These are phyloP conservation scores for Pleurostoma richardsiae DNA, from an alignment of 2,329 filamentous ascomycete genomes.

Conservation along the genomic window DNA sequence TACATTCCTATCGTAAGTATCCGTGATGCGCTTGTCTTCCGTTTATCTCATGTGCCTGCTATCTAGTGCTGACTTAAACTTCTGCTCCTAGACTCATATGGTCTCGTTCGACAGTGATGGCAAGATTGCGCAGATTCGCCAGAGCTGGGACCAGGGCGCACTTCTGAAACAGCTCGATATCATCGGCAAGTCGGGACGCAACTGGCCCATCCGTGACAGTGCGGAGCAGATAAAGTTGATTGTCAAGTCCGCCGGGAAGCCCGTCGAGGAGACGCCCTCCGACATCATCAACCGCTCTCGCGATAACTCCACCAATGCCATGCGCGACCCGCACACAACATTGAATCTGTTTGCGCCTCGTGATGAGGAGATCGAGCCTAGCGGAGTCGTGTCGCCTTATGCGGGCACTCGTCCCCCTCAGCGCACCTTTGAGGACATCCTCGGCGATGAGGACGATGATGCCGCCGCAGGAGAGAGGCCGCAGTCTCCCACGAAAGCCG, in stretches of 20 bases:
- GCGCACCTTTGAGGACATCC: conserved; percentile 70
- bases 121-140: conserved; percentile 81
- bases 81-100: conserved; percentile 64
- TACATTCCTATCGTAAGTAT: conserved; percentile 72
- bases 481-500: conserved; percentile 40
- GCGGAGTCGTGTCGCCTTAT: conserved; percentile 54
- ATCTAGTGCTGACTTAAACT: conserved; percentile 4
- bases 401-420: conserved; percentile 55
- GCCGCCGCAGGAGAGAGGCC: conserved; percentile 39
- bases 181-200: conserved; percentile 83
- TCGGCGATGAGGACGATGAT: conserved; percentile 44
- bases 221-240: conserved; percentile 80
- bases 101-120: conserved; percentile 73
- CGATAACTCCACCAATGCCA: conserved; percentile 46
- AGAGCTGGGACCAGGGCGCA: conserved; percentile 92
- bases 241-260: conserved; percentile 38
- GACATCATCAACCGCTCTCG: conserved; percentile 39
- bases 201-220: conserved; percentile 91
- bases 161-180: conserved; percentile 91
- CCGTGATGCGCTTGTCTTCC: background rate
- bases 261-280: conserved; percentile 17
- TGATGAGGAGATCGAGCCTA: conserved; percentile 51
- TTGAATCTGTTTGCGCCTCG: conserved; percentile 71
- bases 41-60: background rate
- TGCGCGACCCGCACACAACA: conserved; percentile 64